A percentile compares a stretch with the other conserved stretches of the same genome.
These are phyloP conservation scores for Elsinoe fawcettii DNA, from an alignment of 2,329 filamentous ascomycete genomes.

Conservation along the genomic window DNA sequence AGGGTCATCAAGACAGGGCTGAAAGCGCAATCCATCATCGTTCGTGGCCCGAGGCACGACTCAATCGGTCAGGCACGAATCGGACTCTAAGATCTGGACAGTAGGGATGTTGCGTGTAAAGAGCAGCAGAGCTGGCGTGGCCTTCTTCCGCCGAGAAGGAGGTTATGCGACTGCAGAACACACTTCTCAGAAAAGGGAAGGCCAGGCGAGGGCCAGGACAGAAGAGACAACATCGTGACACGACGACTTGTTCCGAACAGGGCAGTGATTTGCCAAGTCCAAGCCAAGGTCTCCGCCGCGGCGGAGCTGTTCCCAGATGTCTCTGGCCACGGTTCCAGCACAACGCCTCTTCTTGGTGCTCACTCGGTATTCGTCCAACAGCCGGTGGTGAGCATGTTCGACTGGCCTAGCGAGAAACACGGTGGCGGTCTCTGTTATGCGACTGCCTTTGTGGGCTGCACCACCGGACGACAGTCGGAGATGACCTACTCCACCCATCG, in stretches of 20 bases:
- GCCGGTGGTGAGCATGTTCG: not conserved
- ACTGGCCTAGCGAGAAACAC: not conserved
- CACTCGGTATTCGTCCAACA: not conserved
- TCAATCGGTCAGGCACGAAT: constrained; percentile 2
- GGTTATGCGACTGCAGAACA: not conserved
- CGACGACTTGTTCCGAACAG: not conserved
- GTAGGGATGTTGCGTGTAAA: not conserved
- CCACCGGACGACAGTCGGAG: not conserved
- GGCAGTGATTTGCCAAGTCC: not conserved
- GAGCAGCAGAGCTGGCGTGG: not conserved
- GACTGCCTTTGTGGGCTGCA: not conserved
- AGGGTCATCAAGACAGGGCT: constrained; percentile 5
- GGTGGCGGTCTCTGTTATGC: not conserved
- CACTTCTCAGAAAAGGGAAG: not conserved
- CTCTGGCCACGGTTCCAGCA: not conserved
- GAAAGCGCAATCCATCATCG: not conserved
- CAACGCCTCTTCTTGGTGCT: constrained; percentile 3
- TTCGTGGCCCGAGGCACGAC: constrained; percentile 1
- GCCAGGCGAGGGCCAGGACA: not conserved
- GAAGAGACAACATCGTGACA: not conserved
- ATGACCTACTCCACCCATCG: not conserved
- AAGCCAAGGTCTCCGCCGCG: constrained; percentile 1
- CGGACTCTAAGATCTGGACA: not conserved
- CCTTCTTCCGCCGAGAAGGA: constrained; percentile 4
- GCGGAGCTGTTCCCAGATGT: not conserved